Percentiles rank a stretch among this genome's conserved stretches.
These are phyloP conservation scores for Talaromyces stipitatus DNA, from an alignment of 495 filamentous ascomycete genomes.

Conservation along the genomic window DNA sequence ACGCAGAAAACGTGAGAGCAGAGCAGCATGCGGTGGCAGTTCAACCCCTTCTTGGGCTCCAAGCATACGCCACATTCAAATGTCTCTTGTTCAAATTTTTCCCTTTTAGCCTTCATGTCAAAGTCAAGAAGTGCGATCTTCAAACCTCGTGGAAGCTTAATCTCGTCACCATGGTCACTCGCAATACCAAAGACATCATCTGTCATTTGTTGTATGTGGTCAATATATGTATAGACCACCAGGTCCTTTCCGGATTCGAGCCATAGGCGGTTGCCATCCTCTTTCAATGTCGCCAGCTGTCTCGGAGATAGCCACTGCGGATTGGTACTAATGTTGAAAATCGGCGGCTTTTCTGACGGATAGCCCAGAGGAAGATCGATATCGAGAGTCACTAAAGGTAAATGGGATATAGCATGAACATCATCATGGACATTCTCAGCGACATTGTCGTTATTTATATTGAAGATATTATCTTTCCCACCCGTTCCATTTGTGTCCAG, in stretches of 20 bases:
- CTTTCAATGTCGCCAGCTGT: constrained; percentile 49
- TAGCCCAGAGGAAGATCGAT: constrained; percentile 70
- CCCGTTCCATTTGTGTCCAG: constrained; percentile 22
- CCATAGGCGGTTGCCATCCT: constrained; percentile 63
- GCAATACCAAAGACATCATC: constrained; percentile 71
- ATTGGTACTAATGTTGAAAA: constrained; percentile 53
- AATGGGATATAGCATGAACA: constrained; percentile 58
- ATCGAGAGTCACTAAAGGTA: constrained; percentile 65
- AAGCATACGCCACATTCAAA: constrained; percentile 89
- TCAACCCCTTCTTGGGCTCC: constrained; percentile 82
- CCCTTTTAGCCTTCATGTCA: constrained; percentile 62
- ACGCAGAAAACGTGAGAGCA: constrained; percentile 92
- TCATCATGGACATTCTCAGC: constrained; percentile 28
- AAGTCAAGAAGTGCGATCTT: constrained; percentile 72
- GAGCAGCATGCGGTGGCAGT: constrained; percentile 67
- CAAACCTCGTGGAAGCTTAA: constrained; percentile 41
- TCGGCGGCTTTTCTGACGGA: constrained; percentile 59
- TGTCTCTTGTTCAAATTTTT: constrained; percentile 73
- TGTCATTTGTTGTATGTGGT: constrained; percentile 72
- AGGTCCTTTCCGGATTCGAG: constrained; percentile 70
- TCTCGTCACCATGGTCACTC: constrained; percentile 37
- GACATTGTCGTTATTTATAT: constrained; percentile 13
- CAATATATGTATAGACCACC: constrained; percentile 80
- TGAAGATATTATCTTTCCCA: constrained; percentile 13
- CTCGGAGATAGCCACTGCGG: constrained; percentile 64